Evolutionary conservation across 2,329 filamentous ascomycete genomes (phyloP).

Genomic region (Ascochyta viciae-villosae): DNA sequence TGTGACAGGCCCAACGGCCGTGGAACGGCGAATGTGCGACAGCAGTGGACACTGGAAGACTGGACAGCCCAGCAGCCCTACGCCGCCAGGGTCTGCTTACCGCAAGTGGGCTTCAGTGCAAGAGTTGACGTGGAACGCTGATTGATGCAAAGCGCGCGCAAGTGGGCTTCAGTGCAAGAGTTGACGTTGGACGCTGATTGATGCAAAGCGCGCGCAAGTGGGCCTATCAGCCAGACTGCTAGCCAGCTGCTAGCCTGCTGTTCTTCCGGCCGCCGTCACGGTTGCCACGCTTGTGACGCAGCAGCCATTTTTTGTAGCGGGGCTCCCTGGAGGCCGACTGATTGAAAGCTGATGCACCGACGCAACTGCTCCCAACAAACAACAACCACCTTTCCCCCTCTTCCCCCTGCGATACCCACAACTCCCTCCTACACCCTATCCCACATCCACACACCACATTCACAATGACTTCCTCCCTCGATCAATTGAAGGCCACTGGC

Average conservation of each 20-base stretch:
- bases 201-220: conserved; percentile 24
- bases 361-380: conserved; percentile 32
- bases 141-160: conserved; percentile 31
- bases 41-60: neutral
- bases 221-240: conserved; percentile 28
- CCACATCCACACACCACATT: conserved; percentile 5
- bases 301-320: conserved; percentile 29
- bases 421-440: neutral
- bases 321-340: conserved; percentile 30
- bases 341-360: conserved; percentile 31
- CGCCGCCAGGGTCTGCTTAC: conserved; percentile 28
- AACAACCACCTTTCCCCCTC: conserved; percentile 10
- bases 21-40: conserved; percentile 19
- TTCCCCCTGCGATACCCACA: conserved; percentile 4
- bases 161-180: conserved; percentile 13
- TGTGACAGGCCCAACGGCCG: conserved; percentile 15
- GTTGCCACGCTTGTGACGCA: conserved; percentile 46
- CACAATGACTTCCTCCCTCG: conserved; percentile 85
- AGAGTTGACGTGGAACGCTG: conserved; percentile 25
- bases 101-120: neutral
- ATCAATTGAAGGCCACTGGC: conserved; percentile 96
- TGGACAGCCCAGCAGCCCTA: conserved; percentile 10
- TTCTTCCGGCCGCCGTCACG: conserved; percentile 31
- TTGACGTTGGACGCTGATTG: conserved; percentile 35
- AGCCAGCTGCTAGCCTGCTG: conserved; percentile 7